Percentiles rank a stretch among this genome's conserved stretches.
Conservation (phyloP, 345 rosid genomes). For the Linum usitatissimum region DNA sequence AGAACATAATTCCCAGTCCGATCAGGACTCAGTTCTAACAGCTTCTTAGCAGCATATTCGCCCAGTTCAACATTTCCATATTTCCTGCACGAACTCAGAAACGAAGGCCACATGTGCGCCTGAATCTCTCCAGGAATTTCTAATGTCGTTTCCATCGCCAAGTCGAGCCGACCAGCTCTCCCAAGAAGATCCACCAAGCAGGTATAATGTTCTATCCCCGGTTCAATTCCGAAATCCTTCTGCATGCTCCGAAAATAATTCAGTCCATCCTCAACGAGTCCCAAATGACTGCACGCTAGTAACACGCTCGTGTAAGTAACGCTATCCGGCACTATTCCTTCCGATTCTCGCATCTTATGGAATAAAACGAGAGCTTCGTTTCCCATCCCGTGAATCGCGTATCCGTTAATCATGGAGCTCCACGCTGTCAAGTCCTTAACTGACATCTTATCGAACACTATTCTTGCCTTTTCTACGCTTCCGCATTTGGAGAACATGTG, state of each 20-base stretch:
- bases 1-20: conserved; percentile 14
- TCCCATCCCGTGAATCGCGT: conserved; percentile 25
- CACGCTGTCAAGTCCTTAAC: conserved; percentile 17
- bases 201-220: conserved; percentile 20
- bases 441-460: conserved; percentile 11
- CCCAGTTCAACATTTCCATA: conserved; percentile 16
- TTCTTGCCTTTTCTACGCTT: conserved; percentile 17
- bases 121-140: conserved; percentile 12
- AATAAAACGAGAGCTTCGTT: conserved; percentile 18
- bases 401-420: conserved; percentile 24
- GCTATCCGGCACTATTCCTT: conserved; percentile 17
- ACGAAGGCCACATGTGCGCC: conserved; percentile 18
- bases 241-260: conserved; percentile 14
- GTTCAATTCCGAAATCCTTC: conserved; percentile 20
- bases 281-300: conserved; percentile 24
- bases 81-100: conserved; percentile 24
- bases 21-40: conserved; percentile 10
- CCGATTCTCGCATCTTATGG: conserved; percentile 15
- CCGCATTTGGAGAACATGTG: conserved; percentile 24
- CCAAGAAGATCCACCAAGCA: conserved; percentile 28
- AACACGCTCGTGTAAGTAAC: conserved; percentile 17
- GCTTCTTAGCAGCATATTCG: conserved; percentile 16
- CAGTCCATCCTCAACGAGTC: conserved; percentile 19
- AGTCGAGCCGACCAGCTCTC: conserved; percentile 21
- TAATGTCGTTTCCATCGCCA: conserved; percentile 16